phyloP scores from a whole-genome alignment of 495 filamentous ascomycete genomes.

The Xylaria curta region DNA sequence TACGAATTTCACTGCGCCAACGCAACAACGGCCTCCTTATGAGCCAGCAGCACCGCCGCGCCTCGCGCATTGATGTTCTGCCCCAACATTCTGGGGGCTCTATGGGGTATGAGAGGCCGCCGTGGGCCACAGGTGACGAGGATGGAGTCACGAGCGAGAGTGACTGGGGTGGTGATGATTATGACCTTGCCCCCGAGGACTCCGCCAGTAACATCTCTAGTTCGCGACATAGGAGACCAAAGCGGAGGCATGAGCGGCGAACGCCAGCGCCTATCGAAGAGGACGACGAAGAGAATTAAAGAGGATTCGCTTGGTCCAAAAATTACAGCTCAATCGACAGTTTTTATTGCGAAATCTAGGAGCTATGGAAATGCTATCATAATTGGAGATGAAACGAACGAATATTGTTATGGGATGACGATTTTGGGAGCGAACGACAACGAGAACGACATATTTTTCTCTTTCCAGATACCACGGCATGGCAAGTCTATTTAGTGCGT shows the following conservation, averaged over 20 bases:
- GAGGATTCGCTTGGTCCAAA: conserved; percentile 2
- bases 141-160: conserved; percentile 60
- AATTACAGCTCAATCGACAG: neutral
- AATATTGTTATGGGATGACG: conserved; percentile 20
- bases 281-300: conserved; percentile 67
- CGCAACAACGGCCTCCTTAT: conserved; percentile 80
- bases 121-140: conserved; percentile 51
- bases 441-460: conserved; percentile 14
- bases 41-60: conserved; percentile 74
- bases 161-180: conserved; percentile 71
- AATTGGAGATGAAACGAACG: conserved; percentile 15
- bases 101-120: conserved; percentile 46
- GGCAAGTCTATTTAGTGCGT: conserved; percentile 17
- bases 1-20: conserved; percentile 79
- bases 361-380: conserved; percentile 4
- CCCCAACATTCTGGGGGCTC: conserved; percentile 47
- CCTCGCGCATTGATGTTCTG: conserved; percentile 53
- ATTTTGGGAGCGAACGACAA: conserved; percentile 15
- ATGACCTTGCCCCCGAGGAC: conserved; percentile 76
- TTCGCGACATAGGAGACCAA: conserved; percentile 71
- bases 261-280: conserved; percentile 88
- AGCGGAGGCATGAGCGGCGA: conserved; percentile 72
- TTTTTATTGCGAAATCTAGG: conserved; percentile 6
- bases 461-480: conserved; percentile 26
- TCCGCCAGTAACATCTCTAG: conserved; percentile 88